These are phyloP conservation scores for Rubroboletus pulcherrimus DNA, from an alignment of 768 basidiomycete genomes.

Conservation along the genomic window DNA sequence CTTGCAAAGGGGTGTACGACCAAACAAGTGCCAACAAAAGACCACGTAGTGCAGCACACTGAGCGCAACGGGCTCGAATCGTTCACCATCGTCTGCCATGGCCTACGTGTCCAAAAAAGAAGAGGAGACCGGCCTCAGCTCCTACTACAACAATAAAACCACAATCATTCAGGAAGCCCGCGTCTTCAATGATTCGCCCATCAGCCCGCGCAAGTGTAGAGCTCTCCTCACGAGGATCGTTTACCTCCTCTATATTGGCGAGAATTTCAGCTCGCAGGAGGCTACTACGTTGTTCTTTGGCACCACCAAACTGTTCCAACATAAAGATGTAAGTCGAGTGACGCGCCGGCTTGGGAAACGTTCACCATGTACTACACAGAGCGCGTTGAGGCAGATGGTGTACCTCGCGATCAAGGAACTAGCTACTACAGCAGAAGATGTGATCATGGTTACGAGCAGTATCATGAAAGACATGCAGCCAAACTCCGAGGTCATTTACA, in stretches of 20 bases:
- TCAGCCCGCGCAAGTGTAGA: conserved; percentile 95
- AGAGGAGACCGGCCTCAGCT: conserved; percentile 89
- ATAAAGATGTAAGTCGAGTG: conserved; percentile 84
- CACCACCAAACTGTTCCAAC: conserved; percentile 97
- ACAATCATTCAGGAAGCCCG: conserved; percentile 98
- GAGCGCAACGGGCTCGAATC: conserved; percentile 13
- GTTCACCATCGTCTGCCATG: conserved; percentile 49
- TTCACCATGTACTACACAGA: conserved; percentile 43
- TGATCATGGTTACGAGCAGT: conserved; percentile 98
- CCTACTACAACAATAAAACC: conserved; percentile 95
- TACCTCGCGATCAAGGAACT: conserved; percentile 99
- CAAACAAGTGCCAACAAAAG: conserved; percentile 26
- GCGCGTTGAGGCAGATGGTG: conserved; percentile 94
- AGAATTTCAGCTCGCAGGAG: conserved; percentile 92
- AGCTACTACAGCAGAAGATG: conserved; percentile 92
- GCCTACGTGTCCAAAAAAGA: conserved; percentile 92
- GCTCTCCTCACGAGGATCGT: conserved; percentile 95
- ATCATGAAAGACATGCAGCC: conserved; percentile 99
- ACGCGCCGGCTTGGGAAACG: background rate
- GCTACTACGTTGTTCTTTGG: conserved; percentile 98
- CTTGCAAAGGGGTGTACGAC: background rate
- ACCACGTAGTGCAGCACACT: conserved; percentile 17
- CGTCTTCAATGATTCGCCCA: conserved; percentile 98
- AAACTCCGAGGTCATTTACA: conserved; percentile 96
- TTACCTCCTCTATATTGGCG: conserved; percentile 94